Evolutionary conservation across 345 rosid genomes (phyloP), one percentile per base, ranked within the genome.

Genomic region (Lumnitzera littorea): DNA sequence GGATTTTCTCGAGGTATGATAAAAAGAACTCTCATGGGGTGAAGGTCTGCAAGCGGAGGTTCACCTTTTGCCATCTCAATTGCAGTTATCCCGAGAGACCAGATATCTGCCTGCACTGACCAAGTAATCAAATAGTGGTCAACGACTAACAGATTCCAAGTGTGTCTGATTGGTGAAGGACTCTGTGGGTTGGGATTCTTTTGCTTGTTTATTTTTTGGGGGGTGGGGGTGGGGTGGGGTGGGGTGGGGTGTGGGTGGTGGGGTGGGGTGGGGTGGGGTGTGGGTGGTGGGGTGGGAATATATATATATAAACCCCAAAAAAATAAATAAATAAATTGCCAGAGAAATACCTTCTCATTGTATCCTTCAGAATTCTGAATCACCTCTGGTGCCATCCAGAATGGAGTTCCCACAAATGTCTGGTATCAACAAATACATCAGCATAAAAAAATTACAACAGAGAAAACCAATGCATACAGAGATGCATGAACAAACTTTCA

Each of bases 341-440:
- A 15, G 6, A 56, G 52, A 36, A 68, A 51, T 74, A 95, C 99
- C 98, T 95, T 95, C 75, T 86, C 97, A 63, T 95, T 83, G 72
- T 95, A 95, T 51, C 99, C 99, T 56, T 95, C 99, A 8, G 96
- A 86, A 76, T 95, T 91, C 74, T 91, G 98, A 80, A 95, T 95
- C 51, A 95, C 99, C 76, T 95, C 99, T 11, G 99, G 99, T 27
- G 99, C 99, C 99, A 95, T 95, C 98, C 99, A 95, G 78, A 95
- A 95, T 66, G 99, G 99, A 47, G 99, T 95, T 76, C 99, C 99
- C 61, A 95, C 98, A 78, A 95, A 88, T 66, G 99, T 95, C 99
- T 95, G 91, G 65, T 65, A 72, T 71, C 62, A 62, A 73, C 58
- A 67, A 72, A 62, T 59, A 70, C 48, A 79, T 84, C 68, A 89